These are phyloP conservation scores for Biscogniauxia marginata DNA, from an alignment of 2,329 filamentous ascomycete species.

Conservation along the genomic window DNA sequence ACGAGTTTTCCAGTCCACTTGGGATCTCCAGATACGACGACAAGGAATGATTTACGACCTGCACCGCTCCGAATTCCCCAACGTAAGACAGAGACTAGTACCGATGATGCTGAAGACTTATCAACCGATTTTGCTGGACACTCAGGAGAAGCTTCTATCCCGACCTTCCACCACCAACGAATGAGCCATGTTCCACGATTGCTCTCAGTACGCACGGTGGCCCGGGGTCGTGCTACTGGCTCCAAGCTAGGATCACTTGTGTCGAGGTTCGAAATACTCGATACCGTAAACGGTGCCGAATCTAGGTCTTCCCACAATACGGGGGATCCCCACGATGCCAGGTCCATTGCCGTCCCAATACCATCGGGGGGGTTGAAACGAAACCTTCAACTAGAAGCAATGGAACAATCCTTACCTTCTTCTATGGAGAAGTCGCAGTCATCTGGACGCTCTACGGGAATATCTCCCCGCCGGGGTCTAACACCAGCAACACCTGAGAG, in stretches of 20 bases:
- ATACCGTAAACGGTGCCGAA: conserved; percentile 25
- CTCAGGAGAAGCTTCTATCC: neutral
- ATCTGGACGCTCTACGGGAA: conserved; percentile 3
- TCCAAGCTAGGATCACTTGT: conserved; percentile 30
- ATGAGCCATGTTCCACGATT: neutral
- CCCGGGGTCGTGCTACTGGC: conserved; percentile 15
- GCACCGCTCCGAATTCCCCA: conserved; percentile 24
- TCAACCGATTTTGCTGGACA: neutral
- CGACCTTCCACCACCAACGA: neutral
- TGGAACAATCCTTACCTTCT: conserved; percentile 3
- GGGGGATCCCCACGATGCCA: conserved; percentile 2
- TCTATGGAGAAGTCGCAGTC: conserved; percentile 1
- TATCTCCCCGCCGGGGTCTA: conserved; percentile 14
- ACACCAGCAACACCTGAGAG: conserved; percentile 3
- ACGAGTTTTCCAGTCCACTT: conserved; percentile 18
- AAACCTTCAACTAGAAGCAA: neutral
- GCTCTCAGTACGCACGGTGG: conserved; percentile 2
- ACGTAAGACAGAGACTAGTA: conserved; percentile 10
- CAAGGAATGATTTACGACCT: conserved; percentile 17
- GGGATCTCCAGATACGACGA: conserved; percentile 5
- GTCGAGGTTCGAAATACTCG: conserved; percentile 36
- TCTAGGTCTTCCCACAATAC: neutral
- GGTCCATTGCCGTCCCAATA: conserved; percentile 8
- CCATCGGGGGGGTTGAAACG: neutral
- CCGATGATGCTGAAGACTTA: conserved; percentile 8